Base-by-base conservation (phyloP, 176 grass and related monocot species). In the Aegilops longissima region DNA sequence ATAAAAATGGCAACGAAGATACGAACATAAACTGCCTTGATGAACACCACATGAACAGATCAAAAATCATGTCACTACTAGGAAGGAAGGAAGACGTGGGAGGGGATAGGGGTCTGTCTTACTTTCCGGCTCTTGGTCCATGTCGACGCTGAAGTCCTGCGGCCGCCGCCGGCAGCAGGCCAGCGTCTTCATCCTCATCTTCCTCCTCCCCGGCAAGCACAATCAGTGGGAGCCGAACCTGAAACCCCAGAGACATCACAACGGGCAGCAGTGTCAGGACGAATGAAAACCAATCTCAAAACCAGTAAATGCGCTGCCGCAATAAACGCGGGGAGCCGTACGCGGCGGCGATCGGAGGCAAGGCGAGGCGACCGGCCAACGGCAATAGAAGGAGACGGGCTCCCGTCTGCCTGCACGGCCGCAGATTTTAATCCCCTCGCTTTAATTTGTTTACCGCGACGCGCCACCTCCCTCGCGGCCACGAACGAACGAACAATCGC, bases 141-240 rank as follows among this genome's bases (percentile, higher is more conserved):
- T 96, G 77, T 99, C 97, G 80, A 99, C 59, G 94, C 97, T 99
- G 83, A 99, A 86, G 21, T 99, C 94, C 81, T 99, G 95, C 58
- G 94, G 86, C 54, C 97, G 94, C 76, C 94, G 94, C 25, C 97
- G 97, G 81, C 97, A 99, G 87, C 97, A 99, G 69, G 84, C 94
- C 73, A 99, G 90, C 78, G 85, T 90, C 89, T 81, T 94, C 92
- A 99, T 97, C 80, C 61, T 90, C 90, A 85, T 88, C 77, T n/a
- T 3, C 56, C 27, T 34, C 12, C 12, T 61, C 40, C 31, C 68
- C 21, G 56, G 54, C 65, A 9, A 5, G 73, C 61, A 75, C 7
- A 21, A 8, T 13, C 77, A 56, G 29, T 4, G 73, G 83, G 17
- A 45, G 13, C 82, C 88, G 80, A 91, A 87, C 14, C 65, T 67